Base-by-base conservation (phyloP, 1,139 yeast species). In the Taphrina wiesneri region DNA sequence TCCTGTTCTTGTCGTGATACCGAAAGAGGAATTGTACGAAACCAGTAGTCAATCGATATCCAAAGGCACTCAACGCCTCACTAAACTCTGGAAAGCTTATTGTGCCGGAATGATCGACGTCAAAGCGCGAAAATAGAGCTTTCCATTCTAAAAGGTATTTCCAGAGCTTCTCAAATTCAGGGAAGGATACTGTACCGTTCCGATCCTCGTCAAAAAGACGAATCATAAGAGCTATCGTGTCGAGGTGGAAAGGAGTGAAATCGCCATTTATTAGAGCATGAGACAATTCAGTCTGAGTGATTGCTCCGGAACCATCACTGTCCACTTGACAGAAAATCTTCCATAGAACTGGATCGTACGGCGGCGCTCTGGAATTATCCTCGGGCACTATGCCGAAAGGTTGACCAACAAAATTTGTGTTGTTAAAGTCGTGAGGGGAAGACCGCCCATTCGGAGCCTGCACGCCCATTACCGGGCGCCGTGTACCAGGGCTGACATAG, bases 71-170 rank as follows among this genome's bases (percentile, higher is more conserved):
- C 67, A 87, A 76, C n/a, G 89, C 85, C 49, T 83, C 81, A 72
- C 83, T 86, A 73, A 84, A 87, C 74, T 87, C 92, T 23, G 86
- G 86, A 72, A 85, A 84, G n/a, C 87, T 82, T 56, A 87, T 85
- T 70, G 82, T 85, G 1, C 87, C 87, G 54, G 85, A 83, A 67
- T 79, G 79, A 75, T 86, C 83, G 46, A 79, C 73, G 72, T 87
- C 92, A 56, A 86, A 88, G 71, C 82, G 83, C 56, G 84, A 80
- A 72, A 87, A 87, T n/a, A 86, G 79, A 73, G 84, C 85, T 68
- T 87, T 82, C 83, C 89, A 87, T 65, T 88, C 88, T 19, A 85
- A 80, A 61, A 87, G 78, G 71, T 87, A 86, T 73, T 86, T 83
- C 90, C 90, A 87, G 63, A 87, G 78, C 67, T 86, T 59, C 25